Base-by-base conservation (phyloP, 352 stramenopile species). In the Globisporangium polare region DNA sequence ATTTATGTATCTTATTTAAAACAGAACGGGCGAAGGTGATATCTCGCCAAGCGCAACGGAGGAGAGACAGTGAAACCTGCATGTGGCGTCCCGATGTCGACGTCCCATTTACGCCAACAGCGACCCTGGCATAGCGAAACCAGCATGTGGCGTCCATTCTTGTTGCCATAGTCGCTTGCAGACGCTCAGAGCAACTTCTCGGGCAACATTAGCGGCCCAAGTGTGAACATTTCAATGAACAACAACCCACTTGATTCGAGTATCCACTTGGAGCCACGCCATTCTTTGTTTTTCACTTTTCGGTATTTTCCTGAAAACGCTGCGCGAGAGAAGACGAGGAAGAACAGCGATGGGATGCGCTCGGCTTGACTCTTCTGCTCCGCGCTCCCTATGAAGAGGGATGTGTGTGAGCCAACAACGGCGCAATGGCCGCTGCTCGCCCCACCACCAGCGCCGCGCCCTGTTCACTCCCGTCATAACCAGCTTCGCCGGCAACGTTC, bases 341-440 rank as follows among this genome's bases (percentile, higher is more conserved):
- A 54, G 1, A 39, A 39, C 10, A 20, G 35, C 9, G 26, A 33
- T 39, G 33, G 35, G 49, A 54, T 54, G 49, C 27, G 47, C 24
- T 53, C 39, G 39, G 26, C 13, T 37, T 37, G 26, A 24, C 27
- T 31, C 29, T 35, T 53, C 47, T 53, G 47, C 47, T 37, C 20
- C 49, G 15, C 26, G 20, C 49, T 54, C 49, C 17, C 49, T 54
- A 31, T 54, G 49, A n/a, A 24, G 17, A 22, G 37, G 27, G 47
- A 37, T 53, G 49, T 54, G 49, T 54, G 49, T 18, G 49, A 54
- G 26, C 49, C 49, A 54, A 54, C 41, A 33, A 33, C 29, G 29
- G 29, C 29, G 9, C 33, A 29, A 22, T 52, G 46, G 46, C 46
- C 46, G 45, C 22, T 52, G 45, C 5, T 13, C 6, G 47, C 24